phyloP scores from a whole-genome alignment of 108 stramenopile genomes.

The Fragilaria crotonensis region DNA sequence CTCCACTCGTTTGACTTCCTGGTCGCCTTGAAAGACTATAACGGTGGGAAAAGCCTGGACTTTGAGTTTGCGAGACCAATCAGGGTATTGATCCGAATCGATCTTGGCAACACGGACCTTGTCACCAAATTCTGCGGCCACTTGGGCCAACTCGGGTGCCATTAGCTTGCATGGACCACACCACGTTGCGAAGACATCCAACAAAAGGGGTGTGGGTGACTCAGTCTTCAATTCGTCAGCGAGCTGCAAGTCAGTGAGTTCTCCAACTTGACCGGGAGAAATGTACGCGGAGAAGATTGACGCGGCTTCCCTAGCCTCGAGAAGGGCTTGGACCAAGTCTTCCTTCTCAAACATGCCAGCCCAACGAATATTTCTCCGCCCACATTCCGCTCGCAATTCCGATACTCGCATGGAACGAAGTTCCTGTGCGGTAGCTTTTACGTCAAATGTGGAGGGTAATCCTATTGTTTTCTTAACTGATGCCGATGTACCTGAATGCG shows the following conservation, averaged over 20 bases:
- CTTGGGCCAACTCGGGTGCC: conserved; percentile 55
- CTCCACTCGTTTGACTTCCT: conserved; percentile 60
- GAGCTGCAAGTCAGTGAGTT: conserved; percentile 45
- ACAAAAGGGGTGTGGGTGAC: conserved; percentile 44
- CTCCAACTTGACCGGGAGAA: conserved; percentile 44
- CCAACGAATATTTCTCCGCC: conserved; percentile 61
- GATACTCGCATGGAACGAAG: conserved; percentile 43
- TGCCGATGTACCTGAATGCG: not conserved
- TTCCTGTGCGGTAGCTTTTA: conserved; percentile 27
- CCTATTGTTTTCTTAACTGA: too few species aligned
- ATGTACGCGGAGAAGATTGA: conserved; percentile 50
- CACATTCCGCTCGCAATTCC: conserved; percentile 50
- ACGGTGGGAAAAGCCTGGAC: conserved; percentile 57
- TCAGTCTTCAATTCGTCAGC: conserved; percentile 34
- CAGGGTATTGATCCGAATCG: conserved; percentile 65
- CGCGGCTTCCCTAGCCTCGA: conserved; percentile 37
- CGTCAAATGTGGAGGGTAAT: too few species aligned
- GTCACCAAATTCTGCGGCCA: conserved; percentile 50
- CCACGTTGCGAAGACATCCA: conserved; percentile 87
- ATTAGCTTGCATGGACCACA: conserved; percentile 87
- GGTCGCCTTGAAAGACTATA: conserved; percentile 41
- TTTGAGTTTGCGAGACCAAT: conserved; percentile 38
- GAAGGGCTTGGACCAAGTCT: conserved; percentile 66
- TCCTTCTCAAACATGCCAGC: conserved; percentile 64
- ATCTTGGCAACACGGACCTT: conserved; percentile 69